A percentile compares a stretch with the other conserved stretches of the same genome.
These are phyloP conservation scores for Fusarium subglutinans DNA, from an alignment of 2,329 filamentous ascomycete genomes.

Conservation along the genomic window DNA sequence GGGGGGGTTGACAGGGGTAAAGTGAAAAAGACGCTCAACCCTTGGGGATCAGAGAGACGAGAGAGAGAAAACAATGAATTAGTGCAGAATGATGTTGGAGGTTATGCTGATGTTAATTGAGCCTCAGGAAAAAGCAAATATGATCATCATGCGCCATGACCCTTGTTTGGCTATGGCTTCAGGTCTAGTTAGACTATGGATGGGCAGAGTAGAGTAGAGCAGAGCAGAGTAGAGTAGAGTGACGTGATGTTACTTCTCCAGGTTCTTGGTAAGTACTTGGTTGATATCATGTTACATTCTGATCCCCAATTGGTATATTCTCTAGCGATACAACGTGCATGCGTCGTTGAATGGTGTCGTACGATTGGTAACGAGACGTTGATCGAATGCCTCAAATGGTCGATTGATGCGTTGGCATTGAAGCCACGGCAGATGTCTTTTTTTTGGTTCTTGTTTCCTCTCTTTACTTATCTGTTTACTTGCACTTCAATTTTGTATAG, in stretches of 20 bases:
- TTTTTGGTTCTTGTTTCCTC: not conserved
- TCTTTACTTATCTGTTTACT: not conserved
- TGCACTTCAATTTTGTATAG: not conserved
- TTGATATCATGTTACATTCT: not conserved
- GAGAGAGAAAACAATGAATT: not conserved
- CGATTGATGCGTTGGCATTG: slow-evolving; percentile 38
- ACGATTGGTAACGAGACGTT: slow-evolving; percentile 33
- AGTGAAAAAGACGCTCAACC: not conserved
- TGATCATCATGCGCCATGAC: slow-evolving; percentile 12
- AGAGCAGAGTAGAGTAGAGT: too few relatives aligned
- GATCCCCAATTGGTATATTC: not conserved
- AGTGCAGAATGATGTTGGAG: not conserved
- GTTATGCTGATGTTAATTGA: not conserved
- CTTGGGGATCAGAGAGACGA: not conserved
- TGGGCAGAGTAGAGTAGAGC: not conserved
- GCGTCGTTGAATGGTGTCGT: slow-evolving; percentile 31
- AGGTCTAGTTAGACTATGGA: not conserved
- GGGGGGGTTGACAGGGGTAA: not conserved
- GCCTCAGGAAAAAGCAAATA: slow-evolving; percentile 11
- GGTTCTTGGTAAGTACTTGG: not conserved
- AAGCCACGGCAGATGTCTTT: slow-evolving; percentile 23
- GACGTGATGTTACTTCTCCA: not conserved
- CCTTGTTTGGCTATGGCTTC: slow-evolving; percentile 11
- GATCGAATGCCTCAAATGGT: slow-evolving; percentile 31
- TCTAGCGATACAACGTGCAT: not conserved